Evolutionary conservation across 1,284 basidiomycete genomes (phyloP), one percentile per base, ranked within the genome.

Genomic region (Malassezia restricta): DNA sequence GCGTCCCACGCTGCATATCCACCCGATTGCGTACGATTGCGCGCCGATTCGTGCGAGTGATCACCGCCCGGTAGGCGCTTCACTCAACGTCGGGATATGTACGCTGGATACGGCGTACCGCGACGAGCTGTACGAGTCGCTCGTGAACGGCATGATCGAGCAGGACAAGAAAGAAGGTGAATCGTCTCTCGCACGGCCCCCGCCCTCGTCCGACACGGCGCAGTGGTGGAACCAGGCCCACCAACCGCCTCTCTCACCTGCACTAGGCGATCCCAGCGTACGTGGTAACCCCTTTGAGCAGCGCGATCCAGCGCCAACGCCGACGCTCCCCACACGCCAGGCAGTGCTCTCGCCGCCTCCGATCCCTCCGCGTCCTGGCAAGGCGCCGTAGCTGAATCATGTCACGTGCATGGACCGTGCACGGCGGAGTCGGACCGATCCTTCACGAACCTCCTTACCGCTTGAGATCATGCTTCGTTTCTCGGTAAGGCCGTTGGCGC

Each of bases 21-120:
- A 8, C 76, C 0, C 42, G 12, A 24, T 30, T 7, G 49, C 69
- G 32, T 62, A 54, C 20, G 54, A 51, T 6, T 42, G 61, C 28
- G 49, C 49, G 24, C 64, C 74, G 62, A 50, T 56, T 14, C 51
- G 51, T 9, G 11, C 85, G 2, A 95, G 90, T 8, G 94, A 99
- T 75, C 94, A 99, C 73, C 82, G 86, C 63, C 94, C 94, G 65
- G 91, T 98, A 1, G 92, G 86, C 64, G 87, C 83, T 2, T 75
- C 86, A 5, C 89, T 95, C 75, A 78, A 81, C 45, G 82, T 83
- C 0, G 80, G 83, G 46, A 81, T 92, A 28, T 80, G 85, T 42
- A 79, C 85, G 27, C 79, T 96, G 35, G 88, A 98, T 69, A 75
- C 81, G 20, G 77, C 76, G 6, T 90, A 86, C 73, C 82, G 83